Percentiles rank a stretch among this genome's conserved stretches.
Evolutionary conservation across 306 rosid genomes (phyloP).

Genomic region (Prunus mongolica): DNA sequence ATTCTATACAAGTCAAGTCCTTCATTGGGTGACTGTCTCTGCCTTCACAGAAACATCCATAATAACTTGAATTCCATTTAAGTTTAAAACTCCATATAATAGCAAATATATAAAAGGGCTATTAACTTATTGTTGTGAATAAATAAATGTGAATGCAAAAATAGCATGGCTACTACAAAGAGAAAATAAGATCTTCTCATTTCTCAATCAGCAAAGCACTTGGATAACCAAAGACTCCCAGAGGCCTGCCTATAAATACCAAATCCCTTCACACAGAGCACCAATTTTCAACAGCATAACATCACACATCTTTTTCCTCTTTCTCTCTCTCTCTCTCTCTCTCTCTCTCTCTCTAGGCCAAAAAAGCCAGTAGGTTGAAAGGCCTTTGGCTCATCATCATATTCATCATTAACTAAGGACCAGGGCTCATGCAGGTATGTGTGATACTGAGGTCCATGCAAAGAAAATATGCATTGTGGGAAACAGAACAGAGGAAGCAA

Average conservation of each 20-base stretch:
- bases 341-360: too few relatives aligned
- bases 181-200: too few relatives aligned
- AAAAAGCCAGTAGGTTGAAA: too few relatives aligned
- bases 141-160: too few relatives aligned
- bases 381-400: not conserved
- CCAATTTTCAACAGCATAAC: not conserved
- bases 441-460: not conserved
- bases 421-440: conserved; percentile 10
- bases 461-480: not conserved
- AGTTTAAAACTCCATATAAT: not conserved
- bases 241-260: too few relatives aligned
- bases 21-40: not conserved
- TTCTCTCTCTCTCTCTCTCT: too few relatives aligned
- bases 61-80: not conserved
- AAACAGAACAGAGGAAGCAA: not conserved
- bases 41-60: not conserved
- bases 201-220: too few relatives aligned
- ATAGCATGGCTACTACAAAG: too few relatives aligned
- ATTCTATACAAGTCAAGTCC: not conserved
- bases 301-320: too few relatives aligned
- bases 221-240: too few relatives aligned
- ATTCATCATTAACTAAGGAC: not conserved
- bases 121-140: too few relatives aligned
- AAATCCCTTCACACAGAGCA: too few relatives aligned
- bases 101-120: not conserved